These are phyloP conservation scores for Chlorophyllum brunneum DNA, from an alignment of 768 basidiomycete species.

Conservation along the genomic window DNA sequence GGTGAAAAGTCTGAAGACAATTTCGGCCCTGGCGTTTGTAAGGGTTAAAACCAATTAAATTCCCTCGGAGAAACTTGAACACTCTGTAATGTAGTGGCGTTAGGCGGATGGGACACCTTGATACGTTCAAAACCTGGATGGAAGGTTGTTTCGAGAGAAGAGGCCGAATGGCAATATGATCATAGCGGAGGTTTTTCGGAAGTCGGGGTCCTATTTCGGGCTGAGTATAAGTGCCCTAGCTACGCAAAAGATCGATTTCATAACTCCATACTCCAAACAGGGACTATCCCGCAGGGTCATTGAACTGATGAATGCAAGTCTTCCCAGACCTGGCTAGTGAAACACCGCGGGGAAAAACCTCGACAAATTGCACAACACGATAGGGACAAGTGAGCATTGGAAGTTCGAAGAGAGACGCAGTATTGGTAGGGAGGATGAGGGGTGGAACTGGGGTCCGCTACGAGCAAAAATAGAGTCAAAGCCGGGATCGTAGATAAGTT, in stretches of 20 bases:
- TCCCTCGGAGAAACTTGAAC: slow-evolving; percentile 5
- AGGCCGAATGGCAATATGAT: slow-evolving; percentile 4
- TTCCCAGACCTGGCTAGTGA: slow-evolving; percentile 14
- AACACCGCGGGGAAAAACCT: slow-evolving; percentile 1
- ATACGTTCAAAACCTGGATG: background rate
- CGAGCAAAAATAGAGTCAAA: background rate
- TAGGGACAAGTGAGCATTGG: slow-evolving; percentile 18
- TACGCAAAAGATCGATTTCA: slow-evolving; percentile 2
- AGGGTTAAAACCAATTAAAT: background rate
- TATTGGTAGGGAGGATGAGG: background rate
- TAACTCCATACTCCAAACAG: background rate
- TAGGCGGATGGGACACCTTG: background rate
- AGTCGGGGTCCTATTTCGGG: slow-evolving; percentile 18
- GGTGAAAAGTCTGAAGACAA: background rate
- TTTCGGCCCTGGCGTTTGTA: too few species aligned
- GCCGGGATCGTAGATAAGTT: background rate
- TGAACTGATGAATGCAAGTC: background rate
- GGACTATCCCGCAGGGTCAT: slow-evolving; percentile 12
- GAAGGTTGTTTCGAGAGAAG: slow-evolving; percentile 3
- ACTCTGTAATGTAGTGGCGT: background rate
- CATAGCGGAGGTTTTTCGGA: slow-evolving; percentile 19
- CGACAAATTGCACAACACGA: background rate
- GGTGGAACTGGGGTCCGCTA: background rate
- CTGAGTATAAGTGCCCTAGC: slow-evolving; percentile 3
- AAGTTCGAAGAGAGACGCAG: background rate